Conservation (phyloP, 2,329 filamentous ascomycete species). For the Scopulariopsis brevicaulis region DNA sequence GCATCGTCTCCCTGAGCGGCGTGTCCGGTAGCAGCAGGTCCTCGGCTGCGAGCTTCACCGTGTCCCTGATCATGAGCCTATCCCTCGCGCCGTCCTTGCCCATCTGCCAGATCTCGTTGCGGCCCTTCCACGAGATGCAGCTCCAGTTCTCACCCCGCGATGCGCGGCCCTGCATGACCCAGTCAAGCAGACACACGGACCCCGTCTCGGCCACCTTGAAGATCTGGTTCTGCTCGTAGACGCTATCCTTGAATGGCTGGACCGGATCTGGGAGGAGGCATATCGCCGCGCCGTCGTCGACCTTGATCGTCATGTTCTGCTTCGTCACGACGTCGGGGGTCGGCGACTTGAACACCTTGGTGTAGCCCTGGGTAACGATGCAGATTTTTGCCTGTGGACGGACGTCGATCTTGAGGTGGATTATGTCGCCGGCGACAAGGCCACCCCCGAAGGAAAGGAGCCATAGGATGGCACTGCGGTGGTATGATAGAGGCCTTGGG, state of each 20-base stretch:
- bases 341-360: conserved; percentile 85
- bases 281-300: conserved; percentile 40
- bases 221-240: conserved; percentile 74
- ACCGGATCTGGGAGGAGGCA: conserved; percentile 81
- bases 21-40: conserved; percentile 24
- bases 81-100: conserved; percentile 21
- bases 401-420: conserved; percentile 61
- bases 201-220: conserved; percentile 50
- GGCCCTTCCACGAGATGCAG: conserved; percentile 64
- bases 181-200: conserved; percentile 77
- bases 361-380: conserved; percentile 66
- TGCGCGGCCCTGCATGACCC: conserved; percentile 80
- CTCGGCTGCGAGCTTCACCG: conserved; percentile 59
- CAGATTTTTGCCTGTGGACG: conserved; percentile 53
- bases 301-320: conserved; percentile 40
- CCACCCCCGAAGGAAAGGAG: conserved; percentile 91
- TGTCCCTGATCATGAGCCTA: conserved; percentile 73
- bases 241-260: conserved; percentile 76
- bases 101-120: conserved; percentile 73
- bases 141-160: conserved; percentile 87
- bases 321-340: conserved; percentile 41
- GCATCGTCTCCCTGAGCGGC: conserved; percentile 51
- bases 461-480: conserved; percentile 69
- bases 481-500: conserved; percentile 53
- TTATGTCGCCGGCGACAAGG: conserved; percentile 75